Percentiles rank a stretch among this genome's conserved stretches.
Evolutionary conservation across 768 basidiomycete genomes (phyloP).

Genomic region (Calocybe cyanea): DNA sequence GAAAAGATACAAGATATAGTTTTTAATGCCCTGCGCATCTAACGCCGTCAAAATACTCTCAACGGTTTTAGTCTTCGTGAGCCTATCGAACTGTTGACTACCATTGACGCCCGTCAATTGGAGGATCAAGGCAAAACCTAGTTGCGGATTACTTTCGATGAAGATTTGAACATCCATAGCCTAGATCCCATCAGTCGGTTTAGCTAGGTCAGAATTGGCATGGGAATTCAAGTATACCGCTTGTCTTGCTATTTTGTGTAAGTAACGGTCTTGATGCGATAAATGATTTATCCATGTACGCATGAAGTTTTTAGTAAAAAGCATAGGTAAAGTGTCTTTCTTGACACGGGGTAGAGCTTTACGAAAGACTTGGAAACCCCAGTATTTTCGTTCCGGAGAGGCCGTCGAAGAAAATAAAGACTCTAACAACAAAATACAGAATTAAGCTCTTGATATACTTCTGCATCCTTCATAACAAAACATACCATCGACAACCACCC

Average conservation of each 20-base stretch:
- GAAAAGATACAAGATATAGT: constrained; percentile 72
- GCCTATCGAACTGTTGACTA: constrained; percentile 82
- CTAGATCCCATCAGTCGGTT: constrained; percentile 31
- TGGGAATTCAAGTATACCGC: constrained; percentile 44
- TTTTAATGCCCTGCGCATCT: constrained; percentile 68
- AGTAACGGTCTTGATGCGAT: constrained; percentile 79
- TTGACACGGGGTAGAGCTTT: constrained; percentile 69
- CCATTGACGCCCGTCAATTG: constrained; percentile 83
- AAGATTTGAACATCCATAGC: constrained; percentile 71
- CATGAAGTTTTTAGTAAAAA: constrained; percentile 96
- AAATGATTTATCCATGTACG: constrained; percentile 96
- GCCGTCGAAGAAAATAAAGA: constrained; percentile 82
- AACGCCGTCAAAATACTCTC: constrained; percentile 78
- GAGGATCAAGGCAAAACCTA: constrained; percentile 82
- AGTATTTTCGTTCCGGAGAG: constrained; percentile 86
- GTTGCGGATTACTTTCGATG: constrained; percentile 69
- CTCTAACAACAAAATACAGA: constrained; percentile 44
- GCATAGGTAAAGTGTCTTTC: constrained; percentile 67
- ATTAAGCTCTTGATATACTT: neutral
- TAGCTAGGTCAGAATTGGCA: neutral
- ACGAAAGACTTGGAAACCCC: constrained; percentile 93
- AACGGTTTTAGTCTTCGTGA: constrained; percentile 91
- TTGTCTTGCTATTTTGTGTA: constrained; percentile 85
- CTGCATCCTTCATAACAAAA: neutral
- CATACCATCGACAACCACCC: constrained; percentile 86